Percentiles rank a stretch among this genome's conserved stretches.
phyloP scores from a whole-genome alignment of 148 eudicot species.

The Persicaria maculosa region DNA sequence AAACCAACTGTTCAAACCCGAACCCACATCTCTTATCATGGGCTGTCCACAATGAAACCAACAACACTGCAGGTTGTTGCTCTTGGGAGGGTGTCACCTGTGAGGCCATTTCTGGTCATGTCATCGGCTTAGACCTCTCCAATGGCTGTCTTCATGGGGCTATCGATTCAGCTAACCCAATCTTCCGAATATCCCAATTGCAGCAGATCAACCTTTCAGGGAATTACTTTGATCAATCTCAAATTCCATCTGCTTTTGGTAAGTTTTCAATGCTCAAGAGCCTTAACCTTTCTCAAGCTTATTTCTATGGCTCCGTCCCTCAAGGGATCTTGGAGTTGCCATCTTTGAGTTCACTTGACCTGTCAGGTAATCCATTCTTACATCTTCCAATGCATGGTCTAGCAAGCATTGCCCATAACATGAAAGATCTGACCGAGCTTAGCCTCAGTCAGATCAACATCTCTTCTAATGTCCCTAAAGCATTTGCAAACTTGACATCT shows the following conservation, averaged over 20 bases:
- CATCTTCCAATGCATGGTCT: neutral
- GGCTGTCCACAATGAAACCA: too few relatives aligned
- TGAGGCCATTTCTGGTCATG: too few relatives aligned
- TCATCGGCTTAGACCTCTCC: too few relatives aligned
- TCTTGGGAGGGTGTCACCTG: too few relatives aligned
- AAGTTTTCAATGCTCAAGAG: slow-evolving; percentile 25
- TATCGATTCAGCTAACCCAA: too few relatives aligned
- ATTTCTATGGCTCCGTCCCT: slow-evolving; percentile 28
- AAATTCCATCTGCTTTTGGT: slow-evolving; percentile 19
- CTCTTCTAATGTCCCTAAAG: slow-evolving; percentile 15
- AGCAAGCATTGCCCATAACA: slow-evolving; percentile 16
- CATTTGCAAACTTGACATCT: slow-evolving; percentile 19
- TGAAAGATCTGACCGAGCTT: neutral
- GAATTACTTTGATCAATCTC: neutral
- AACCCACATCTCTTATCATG: too few relatives aligned
- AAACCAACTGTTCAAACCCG: too few relatives aligned
- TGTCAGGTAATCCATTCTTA: slow-evolving; percentile 16
- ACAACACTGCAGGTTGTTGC: too few relatives aligned
- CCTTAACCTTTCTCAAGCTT: slow-evolving; percentile 29
- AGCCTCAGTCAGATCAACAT: slow-evolving; percentile 19
- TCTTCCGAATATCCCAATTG: neutral
- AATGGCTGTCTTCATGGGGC: too few relatives aligned
- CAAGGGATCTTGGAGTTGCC: slow-evolving; percentile 17
- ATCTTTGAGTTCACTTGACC: slow-evolving; percentile 29
- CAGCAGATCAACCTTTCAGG: slow-evolving; percentile 23